A percentile compares a stretch with the other conserved stretches of the same genome.
phyloP scores from a whole-genome alignment of 1,139 yeast genomes.

The Yamadazyma dendronema region DNA sequence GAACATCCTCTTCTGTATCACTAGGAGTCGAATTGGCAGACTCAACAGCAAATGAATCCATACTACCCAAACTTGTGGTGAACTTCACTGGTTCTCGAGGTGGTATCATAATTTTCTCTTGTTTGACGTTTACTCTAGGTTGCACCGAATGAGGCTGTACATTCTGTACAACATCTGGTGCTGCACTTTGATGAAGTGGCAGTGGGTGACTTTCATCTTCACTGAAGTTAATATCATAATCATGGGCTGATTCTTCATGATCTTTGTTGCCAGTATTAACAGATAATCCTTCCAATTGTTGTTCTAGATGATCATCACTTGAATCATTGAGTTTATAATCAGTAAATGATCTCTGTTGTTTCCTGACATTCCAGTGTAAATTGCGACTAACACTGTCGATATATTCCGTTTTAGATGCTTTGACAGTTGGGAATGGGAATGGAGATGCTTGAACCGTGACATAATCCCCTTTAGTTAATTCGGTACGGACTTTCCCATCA shows the following conservation, averaged over 20 bases:
- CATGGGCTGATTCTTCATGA: slow-evolving; percentile 15
- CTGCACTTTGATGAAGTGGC: too few relatives aligned
- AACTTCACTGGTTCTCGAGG: slow-evolving; percentile 1
- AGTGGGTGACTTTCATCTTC: slow-evolving; percentile 16
- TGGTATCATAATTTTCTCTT: not conserved
- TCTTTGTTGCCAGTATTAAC: slow-evolving; percentile 1
- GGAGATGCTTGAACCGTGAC: slow-evolving; percentile 77
- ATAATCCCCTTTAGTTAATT: slow-evolving; percentile 68
- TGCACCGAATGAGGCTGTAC: not conserved
- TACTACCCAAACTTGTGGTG: not conserved
- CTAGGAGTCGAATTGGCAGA: slow-evolving; percentile 11
- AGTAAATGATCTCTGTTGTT: slow-evolving; percentile 71
- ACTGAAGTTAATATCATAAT: slow-evolving; percentile 19
- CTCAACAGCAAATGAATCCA: not conserved
- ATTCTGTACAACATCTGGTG: too few relatives aligned
- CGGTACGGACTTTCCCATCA: slow-evolving; percentile 79
- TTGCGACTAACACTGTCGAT: slow-evolving; percentile 82
- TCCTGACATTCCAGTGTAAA: slow-evolving; percentile 83
- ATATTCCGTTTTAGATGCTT: slow-evolving; percentile 72
- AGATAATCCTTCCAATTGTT: slow-evolving; percentile 17
- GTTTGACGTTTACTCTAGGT: not conserved
- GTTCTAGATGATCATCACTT: slow-evolving; percentile 15
- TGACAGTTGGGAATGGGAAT: slow-evolving; percentile 83
- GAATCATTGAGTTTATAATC: slow-evolving; percentile 17
- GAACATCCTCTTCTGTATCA: slow-evolving; percentile 19